These are phyloP conservation scores for Nicotiana attenuata DNA, from an alignment of 257 asterid species.

Conservation along the genomic window DNA sequence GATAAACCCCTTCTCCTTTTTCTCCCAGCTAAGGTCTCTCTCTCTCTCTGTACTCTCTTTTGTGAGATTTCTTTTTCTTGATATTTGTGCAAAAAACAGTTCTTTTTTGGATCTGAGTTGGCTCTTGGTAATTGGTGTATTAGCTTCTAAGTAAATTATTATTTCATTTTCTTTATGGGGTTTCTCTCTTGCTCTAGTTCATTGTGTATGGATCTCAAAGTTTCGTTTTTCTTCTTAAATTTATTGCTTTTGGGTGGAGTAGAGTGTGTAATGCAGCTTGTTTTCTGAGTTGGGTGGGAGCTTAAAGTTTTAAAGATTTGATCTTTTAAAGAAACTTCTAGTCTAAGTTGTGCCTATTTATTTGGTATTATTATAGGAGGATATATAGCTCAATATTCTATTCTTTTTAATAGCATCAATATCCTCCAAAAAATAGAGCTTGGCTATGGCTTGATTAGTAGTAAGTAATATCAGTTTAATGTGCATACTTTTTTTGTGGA, in stretches of 20 bases:
- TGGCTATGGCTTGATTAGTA: neutral
- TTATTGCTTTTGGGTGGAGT: neutral
- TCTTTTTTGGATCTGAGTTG: constrained; percentile 26
- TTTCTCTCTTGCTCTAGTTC: neutral
- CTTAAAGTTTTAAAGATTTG: neutral
- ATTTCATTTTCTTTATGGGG: constrained; percentile 1
- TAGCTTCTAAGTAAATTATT: neutral
- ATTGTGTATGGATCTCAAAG: constrained; percentile 12
- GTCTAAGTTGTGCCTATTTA: neutral
- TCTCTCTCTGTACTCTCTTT: neutral
- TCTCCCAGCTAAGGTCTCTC: neutral
- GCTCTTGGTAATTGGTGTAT: neutral
- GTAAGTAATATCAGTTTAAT: neutral
- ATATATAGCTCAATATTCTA: neutral
- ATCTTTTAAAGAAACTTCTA: neutral
- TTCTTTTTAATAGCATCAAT: neutral
- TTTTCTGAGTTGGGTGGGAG: neutral
- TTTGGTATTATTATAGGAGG: neutral
- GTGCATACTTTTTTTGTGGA: neutral
- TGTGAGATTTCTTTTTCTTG: neutral
- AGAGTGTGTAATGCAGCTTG: constrained; percentile 2
- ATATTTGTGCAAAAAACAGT: neutral
- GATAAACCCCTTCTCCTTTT: neutral
- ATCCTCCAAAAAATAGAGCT: neutral
- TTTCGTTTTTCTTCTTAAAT: neutral